Percentiles rank a stretch among this genome's conserved stretches.
Evolutionary conservation across 495 filamentous ascomycete species (phyloP).

Genomic region (Podospora australis): DNA sequence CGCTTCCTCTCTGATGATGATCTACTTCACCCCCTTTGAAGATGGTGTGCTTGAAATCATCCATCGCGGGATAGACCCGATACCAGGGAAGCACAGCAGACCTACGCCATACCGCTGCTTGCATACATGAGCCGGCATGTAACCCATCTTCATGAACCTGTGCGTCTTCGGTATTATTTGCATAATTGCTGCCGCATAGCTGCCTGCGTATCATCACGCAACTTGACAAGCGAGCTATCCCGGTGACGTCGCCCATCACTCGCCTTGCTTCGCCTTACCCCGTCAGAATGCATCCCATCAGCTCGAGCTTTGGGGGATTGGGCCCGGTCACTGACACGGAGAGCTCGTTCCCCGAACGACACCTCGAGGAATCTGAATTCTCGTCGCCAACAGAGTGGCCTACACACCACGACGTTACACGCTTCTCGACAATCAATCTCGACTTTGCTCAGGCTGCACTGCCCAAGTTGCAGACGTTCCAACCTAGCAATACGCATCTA

Average conservation of each 20-base stretch:
- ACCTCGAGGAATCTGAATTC: constrained; percentile 7
- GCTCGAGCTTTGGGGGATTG: constrained; percentile 6
- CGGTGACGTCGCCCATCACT: constrained; percentile 7
- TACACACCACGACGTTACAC: constrained; percentile 9
- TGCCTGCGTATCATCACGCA: too few relatives aligned
- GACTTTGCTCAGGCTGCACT: constrained; percentile 1
- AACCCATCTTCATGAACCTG: background rate
- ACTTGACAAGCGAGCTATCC: background rate
- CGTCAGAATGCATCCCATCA: constrained; percentile 13
- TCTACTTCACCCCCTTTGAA: background rate
- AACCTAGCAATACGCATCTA: background rate
- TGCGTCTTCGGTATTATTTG: constrained; percentile 2
- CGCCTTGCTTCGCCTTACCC: background rate
- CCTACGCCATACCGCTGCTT: constrained; percentile 8
- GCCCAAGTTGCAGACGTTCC: constrained; percentile 1
- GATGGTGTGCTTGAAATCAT: constrained; percentile 8
- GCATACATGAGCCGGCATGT: constrained; percentile 9
- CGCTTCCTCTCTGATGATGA: constrained; percentile 9
- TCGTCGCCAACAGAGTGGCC: constrained; percentile 1
- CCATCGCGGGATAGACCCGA: background rate
- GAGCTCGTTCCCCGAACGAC: constrained; percentile 23
- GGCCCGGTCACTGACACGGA: constrained; percentile 11
- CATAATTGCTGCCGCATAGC: background rate
- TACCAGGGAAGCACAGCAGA: background rate
- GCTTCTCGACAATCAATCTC: constrained; percentile 1